phyloP scores from a whole-genome alignment of 352 stramenopile genomes.

The Phytophthora uliginosa region DNA sequence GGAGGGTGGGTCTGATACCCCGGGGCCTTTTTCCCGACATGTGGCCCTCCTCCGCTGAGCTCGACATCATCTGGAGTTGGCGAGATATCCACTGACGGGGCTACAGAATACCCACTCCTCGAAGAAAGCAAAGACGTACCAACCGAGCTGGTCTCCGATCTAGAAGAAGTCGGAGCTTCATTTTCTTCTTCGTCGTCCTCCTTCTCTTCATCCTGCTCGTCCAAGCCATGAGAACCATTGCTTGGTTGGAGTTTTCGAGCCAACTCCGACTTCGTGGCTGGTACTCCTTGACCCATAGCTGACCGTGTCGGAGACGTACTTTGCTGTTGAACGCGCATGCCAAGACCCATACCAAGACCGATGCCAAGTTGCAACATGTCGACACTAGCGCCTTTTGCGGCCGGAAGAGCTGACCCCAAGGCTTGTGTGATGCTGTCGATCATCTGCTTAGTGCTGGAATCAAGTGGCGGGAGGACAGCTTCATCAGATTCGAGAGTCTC shows the following conservation, averaged over 20 bases:
- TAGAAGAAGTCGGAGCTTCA: constrained; percentile 31
- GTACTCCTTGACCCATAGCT: constrained; percentile 12
- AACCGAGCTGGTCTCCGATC: constrained; percentile 44
- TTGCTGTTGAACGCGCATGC: constrained; percentile 72
- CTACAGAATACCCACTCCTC: constrained; percentile 47
- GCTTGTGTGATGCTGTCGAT: constrained; percentile 84
- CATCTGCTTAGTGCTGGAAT: constrained; percentile 70
- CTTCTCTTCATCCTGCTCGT: constrained; percentile 25
- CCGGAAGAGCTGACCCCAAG: constrained; percentile 60
- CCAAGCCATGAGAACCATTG: not conserved
- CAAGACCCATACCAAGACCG: constrained; percentile 92
- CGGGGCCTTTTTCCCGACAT: constrained; percentile 60
- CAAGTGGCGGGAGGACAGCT: constrained; percentile 21
- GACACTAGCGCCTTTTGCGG: constrained; percentile 32
- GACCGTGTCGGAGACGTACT: constrained; percentile 27
- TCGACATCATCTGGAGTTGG: constrained; percentile 70
- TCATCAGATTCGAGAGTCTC: constrained; percentile 6
- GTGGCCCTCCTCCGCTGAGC: constrained; percentile 34
- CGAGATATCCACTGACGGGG: constrained; percentile 56
- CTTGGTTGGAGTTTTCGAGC: constrained; percentile 18
- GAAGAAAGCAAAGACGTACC: constrained; percentile 36
- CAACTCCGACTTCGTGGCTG: constrained; percentile 18
- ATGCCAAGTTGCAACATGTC: constrained; percentile 88
- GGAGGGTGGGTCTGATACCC: constrained; percentile 66
- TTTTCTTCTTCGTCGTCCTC: constrained; percentile 37